Conservation (phyloP, 1,284 basidiomycete genomes). For the Trichosporon inkin region DNA sequence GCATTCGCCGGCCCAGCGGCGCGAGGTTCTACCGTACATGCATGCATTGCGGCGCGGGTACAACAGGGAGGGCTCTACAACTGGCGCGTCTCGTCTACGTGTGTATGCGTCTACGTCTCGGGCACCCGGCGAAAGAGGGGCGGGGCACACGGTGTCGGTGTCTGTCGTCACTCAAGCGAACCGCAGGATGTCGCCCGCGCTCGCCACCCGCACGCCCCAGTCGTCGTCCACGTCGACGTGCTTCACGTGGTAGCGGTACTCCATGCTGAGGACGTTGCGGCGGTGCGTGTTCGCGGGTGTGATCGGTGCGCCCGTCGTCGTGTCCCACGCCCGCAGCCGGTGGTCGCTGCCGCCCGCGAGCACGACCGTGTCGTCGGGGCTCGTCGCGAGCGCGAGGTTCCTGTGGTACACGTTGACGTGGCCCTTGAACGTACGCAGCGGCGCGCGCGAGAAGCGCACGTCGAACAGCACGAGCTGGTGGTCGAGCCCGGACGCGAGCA, state of each 20-base stretch:
- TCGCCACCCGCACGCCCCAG: slow-evolving; percentile 15
- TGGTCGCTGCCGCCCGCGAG: slow-evolving; percentile 38
- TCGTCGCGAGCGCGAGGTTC: slow-evolving; percentile 33
- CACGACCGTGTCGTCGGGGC: slow-evolving; percentile 33
- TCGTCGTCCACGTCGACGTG: slow-evolving; percentile 21
- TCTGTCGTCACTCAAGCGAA: too few species aligned
- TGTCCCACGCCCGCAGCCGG: slow-evolving; percentile 36
- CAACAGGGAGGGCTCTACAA: too few species aligned
- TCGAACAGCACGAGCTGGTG: slow-evolving; percentile 42
- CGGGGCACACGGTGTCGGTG: too few species aligned
- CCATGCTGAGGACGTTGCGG: slow-evolving; percentile 3
- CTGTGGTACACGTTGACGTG: slow-evolving; percentile 37
- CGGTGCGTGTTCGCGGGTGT: background rate
- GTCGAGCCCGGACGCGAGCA: slow-evolving; percentile 35
- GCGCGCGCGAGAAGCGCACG: slow-evolving; percentile 29
- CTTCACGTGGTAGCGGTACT: slow-evolving; percentile 11
- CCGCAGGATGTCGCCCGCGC: slow-evolving; percentile 13
- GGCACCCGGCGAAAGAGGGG: too few species aligned
- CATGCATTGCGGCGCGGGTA: too few species aligned
- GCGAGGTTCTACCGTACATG: too few species aligned
- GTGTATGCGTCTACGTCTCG: too few species aligned
- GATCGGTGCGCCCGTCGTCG: slow-evolving; percentile 28
- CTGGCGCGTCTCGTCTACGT: too few species aligned
- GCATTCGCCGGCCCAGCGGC: background rate
- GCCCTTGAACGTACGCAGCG: slow-evolving; percentile 29